Evolutionary conservation across 257 asterid species (phyloP), one percentile per base, ranked within the genome.

Genomic region (Coffea canephora): DNA sequence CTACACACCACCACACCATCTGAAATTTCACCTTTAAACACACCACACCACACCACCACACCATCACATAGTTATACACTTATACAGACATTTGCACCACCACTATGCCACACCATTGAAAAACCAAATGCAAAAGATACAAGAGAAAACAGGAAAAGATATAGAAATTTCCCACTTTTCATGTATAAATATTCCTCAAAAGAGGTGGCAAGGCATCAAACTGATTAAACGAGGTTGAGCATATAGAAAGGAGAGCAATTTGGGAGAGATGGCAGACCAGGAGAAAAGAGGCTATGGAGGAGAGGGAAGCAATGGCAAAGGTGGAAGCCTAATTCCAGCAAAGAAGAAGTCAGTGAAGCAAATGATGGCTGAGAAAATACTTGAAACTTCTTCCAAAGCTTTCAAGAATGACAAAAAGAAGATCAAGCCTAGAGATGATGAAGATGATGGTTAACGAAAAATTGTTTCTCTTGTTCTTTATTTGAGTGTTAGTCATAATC

Each of bases 261-360:
- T 13, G 9, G 39, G 34, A 19, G 14, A 69, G 19, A 71, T 46
- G 75, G 59, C 59, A 3, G 75, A 71, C 12, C 27, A 46, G 8
- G 36, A 27, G 57, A 70, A 11, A 6, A 70, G 19, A 19, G 23
- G 41, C 9, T 7, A 39, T 4, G 75, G 75, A 23, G 59, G 36
- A 11, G 75, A 34, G n/a, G 75, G 75, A 46, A 45, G 23, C 19
- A 55, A 21, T 19, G 65, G 59, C 5, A 71, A 77, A 59, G 48
- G 39, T n/a, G 74, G 74, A 43, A 77, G 75, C 34, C 3, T 77
- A 21, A 10, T 77, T 66, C 80, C 80, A 27, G 54, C 39, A 21
- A 67, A 77, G 49, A 31, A 48, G 75, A 67, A 43, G 36, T 11
- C 65, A 16, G 80, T 67, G n/a, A 77, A 77, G 41, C 69, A 68